Percentiles rank a stretch among this genome's conserved stretches.
Conservation (phyloP, 2,329 filamentous ascomycete species). For the Chrysosporium queenslandicum region DNA sequence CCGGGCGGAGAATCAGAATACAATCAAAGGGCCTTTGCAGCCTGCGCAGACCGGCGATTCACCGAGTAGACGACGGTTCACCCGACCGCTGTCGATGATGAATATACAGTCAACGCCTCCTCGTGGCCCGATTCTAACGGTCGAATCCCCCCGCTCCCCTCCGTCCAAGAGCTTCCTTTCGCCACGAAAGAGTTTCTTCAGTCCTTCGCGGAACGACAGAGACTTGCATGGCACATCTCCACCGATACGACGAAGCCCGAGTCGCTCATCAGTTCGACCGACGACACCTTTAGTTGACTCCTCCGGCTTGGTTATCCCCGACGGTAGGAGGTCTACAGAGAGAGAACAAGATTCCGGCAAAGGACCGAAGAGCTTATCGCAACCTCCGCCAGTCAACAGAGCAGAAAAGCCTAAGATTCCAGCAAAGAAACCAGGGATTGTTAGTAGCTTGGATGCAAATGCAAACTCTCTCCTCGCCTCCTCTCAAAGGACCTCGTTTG, state of each 20-base stretch:
- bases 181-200: constrained; percentile 11
- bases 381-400: constrained; percentile 68
- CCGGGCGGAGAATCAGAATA: constrained; percentile 1
- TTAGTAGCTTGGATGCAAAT: constrained; percentile 27
- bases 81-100: constrained; percentile 39
- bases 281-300: constrained; percentile 36
- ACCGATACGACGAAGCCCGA: neutral
- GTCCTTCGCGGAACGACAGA: neutral
- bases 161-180: constrained; percentile 19
- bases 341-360: constrained; percentile 21
- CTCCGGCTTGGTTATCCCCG: constrained; percentile 39
- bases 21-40: neutral
- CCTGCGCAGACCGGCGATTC: constrained; percentile 25
- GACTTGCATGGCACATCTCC: neutral
- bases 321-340: constrained; percentile 4
- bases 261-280: constrained; percentile 22
- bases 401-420: constrained; percentile 65
- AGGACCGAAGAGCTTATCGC: constrained; percentile 33
- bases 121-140: constrained; percentile 33
- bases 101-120: constrained; percentile 34
- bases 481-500: constrained; percentile 24
- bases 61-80: constrained; percentile 55
- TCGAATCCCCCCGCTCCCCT: constrained; percentile 38
- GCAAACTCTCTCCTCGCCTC: constrained; percentile 23
- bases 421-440: constrained; percentile 33